Evolutionary conservation across 2,329 filamentous ascomycete genomes (phyloP).

Genomic region (Neofusicoccum laricinum): DNA sequence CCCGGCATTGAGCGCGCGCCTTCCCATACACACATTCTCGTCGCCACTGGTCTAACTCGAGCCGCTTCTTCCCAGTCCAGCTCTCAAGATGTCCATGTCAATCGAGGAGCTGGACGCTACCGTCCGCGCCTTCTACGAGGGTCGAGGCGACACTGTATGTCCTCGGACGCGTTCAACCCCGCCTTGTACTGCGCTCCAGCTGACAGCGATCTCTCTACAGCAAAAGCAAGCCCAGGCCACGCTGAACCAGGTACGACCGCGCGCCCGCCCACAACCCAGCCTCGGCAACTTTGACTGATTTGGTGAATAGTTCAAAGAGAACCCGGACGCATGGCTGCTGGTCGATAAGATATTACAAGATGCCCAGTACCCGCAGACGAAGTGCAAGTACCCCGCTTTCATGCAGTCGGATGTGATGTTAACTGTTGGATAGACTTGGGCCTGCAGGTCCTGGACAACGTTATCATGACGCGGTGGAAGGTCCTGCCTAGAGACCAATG

Average conservation of each 20-base stretch:
- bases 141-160: slow-evolving; percentile 85
- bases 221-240: slow-evolving; percentile 95
- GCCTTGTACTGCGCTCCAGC: slow-evolving; percentile 21
- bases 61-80: slow-evolving; percentile 8
- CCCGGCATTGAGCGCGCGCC: slow-evolving; percentile 16
- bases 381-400: slow-evolving; percentile 64
- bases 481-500: slow-evolving; percentile 94
- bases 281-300: not conserved
- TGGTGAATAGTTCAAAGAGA: slow-evolving; percentile 83
- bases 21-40: not conserved
- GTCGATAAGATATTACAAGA: slow-evolving; percentile 96
- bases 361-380: slow-evolving; percentile 90
- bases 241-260: slow-evolving; percentile 75
- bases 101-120: slow-evolving; percentile 96
- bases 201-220: slow-evolving; percentile 50
- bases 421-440: slow-evolving; percentile 66
- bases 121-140: slow-evolving; percentile 96
- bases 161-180: slow-evolving; percentile 14
- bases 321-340: slow-evolving; percentile 94
- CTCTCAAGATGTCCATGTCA: slow-evolving; percentile 59
- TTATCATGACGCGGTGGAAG: slow-evolving; percentile 99
- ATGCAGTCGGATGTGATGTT: slow-evolving; percentile 18
- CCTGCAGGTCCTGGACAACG: slow-evolving; percentile 93
- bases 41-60: not conserved
- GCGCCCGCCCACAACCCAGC: slow-evolving; percentile 10